Conservation (phyloP, 2,329 filamentous ascomycete genomes). For the Neonectria ditissima region DNA sequence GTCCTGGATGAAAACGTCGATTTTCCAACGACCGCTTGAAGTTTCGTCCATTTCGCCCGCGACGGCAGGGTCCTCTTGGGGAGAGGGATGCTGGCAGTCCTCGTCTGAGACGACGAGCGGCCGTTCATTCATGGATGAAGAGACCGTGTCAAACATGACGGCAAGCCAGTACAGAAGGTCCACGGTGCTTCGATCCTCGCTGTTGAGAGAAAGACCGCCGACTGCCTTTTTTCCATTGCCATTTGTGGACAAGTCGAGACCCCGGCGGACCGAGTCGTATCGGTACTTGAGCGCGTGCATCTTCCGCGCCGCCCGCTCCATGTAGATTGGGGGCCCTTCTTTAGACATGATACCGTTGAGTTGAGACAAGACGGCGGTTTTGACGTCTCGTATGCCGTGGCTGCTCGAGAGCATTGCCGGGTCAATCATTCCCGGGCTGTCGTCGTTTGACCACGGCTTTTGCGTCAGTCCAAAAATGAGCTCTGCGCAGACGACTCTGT, state of each 20-base stretch:
- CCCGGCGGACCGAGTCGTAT: slow-evolving; percentile 35
- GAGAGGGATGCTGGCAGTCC: slow-evolving; percentile 51
- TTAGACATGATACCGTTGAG: slow-evolving; percentile 37
- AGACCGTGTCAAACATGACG: slow-evolving; percentile 70
- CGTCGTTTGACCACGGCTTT: slow-evolving; percentile 41
- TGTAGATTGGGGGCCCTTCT: slow-evolving; percentile 36
- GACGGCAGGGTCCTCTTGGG: slow-evolving; percentile 22
- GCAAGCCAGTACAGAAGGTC: slow-evolving; percentile 68
- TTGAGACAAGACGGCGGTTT: slow-evolving; percentile 22
- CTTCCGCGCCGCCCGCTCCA: slow-evolving; percentile 42
- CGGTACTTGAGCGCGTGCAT: slow-evolving; percentile 45
- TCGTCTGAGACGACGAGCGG: slow-evolving; percentile 52
- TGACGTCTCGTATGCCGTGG: slow-evolving; percentile 6
- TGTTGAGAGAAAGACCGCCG: slow-evolving; percentile 23
- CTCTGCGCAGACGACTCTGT: slow-evolving; percentile 53
- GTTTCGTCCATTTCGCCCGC: slow-evolving; percentile 2
- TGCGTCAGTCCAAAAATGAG: slow-evolving; percentile 54
- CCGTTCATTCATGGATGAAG: slow-evolving; percentile 61
- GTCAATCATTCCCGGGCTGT: slow-evolving; percentile 16
- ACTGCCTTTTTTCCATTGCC: slow-evolving; percentile 5
- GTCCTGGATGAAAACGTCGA: slow-evolving; percentile 42
- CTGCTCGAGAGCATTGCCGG: slow-evolving; percentile 20
- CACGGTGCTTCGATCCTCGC: slow-evolving; percentile 56
- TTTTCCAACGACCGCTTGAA: slow-evolving; percentile 37
- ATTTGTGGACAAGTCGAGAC: slow-evolving; percentile 17